phyloP scores from a whole-genome alignment of 805 yeast genomes.

The Teunomyces stri region DNA sequence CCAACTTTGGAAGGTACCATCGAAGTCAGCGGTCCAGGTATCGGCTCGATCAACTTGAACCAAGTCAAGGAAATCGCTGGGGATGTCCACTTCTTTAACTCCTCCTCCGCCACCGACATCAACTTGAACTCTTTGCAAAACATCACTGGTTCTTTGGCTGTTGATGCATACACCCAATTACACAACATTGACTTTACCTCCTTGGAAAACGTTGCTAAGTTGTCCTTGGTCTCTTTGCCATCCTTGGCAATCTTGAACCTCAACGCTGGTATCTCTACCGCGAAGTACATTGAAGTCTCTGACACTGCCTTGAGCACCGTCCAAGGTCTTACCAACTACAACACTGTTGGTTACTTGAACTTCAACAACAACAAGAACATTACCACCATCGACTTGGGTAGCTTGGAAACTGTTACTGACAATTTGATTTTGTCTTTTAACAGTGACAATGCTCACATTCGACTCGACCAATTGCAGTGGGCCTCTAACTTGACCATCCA shows the following conservation, averaged over 20 bases:
- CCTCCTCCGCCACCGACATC: slow-evolving; percentile 35
- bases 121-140: slow-evolving; percentile 27
- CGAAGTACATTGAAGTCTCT: slow-evolving; percentile 32
- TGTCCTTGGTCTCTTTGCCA: slow-evolving; percentile 40
- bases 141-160: slow-evolving; percentile 34
- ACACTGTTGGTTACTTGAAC: slow-evolving; percentile 32
- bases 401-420: slow-evolving; percentile 32
- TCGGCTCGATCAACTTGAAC: slow-evolving; percentile 20
- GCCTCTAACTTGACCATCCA: slow-evolving; percentile 45
- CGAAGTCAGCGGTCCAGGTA: slow-evolving; percentile 29
- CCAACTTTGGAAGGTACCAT: slow-evolving; percentile 42
- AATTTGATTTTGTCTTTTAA: slow-evolving; percentile 41
- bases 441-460: slow-evolving; percentile 33
- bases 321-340: slow-evolving; percentile 31
- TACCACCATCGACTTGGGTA: slow-evolving; percentile 30
- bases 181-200: slow-evolving; percentile 33
- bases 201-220: slow-evolving; percentile 27
- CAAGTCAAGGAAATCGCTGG: slow-evolving; percentile 20
- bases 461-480: slow-evolving; percentile 35
- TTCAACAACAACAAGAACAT: slow-evolving; percentile 45
- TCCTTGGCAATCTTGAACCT: slow-evolving; percentile 38
- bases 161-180: slow-evolving; percentile 40
- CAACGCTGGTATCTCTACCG: slow-evolving; percentile 35
- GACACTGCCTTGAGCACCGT: slow-evolving; percentile 42
- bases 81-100: slow-evolving; percentile 35